Evolutionary conservation across 2,329 filamentous ascomycete genomes (phyloP).

Genomic region (Colletotrichum sp.): DNA sequence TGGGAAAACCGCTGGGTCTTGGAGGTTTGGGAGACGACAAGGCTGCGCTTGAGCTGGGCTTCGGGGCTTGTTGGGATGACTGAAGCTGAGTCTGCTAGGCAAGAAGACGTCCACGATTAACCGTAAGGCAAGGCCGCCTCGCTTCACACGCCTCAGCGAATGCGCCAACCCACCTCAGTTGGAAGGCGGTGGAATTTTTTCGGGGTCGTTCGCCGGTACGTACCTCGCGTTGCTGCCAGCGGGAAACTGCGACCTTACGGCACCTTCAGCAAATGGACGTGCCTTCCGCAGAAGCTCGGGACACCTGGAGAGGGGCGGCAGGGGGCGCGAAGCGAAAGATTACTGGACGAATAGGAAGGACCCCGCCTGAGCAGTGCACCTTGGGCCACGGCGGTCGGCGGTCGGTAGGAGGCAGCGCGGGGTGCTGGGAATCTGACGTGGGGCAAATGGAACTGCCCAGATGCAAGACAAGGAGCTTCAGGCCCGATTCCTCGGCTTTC

Average conservation of each 20-base stretch:
- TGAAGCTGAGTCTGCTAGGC: neutral
- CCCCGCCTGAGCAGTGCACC: neutral
- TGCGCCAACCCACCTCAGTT: neutral
- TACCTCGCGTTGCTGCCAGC: neutral
- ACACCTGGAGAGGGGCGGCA: neutral
- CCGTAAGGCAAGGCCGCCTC: neutral
- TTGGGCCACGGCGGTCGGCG: neutral
- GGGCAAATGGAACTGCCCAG: slow-evolving; percentile 16
- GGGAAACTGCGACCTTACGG: neutral
- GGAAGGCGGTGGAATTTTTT: slow-evolving; percentile 21
- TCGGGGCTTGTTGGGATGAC: neutral
- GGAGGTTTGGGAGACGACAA: neutral
- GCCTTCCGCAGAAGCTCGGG: slow-evolving; percentile 8
- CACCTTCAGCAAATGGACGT: neutral
- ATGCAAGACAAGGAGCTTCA: slow-evolving; percentile 22
- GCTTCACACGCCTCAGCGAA: slow-evolving; percentile 3
- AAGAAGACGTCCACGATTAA: neutral
- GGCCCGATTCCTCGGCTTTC: slow-evolving; percentile 20
- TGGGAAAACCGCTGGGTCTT: neutral
- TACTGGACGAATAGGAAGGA: slow-evolving; percentile 11
- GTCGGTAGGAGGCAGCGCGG: neutral
- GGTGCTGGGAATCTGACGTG: slow-evolving; percentile 19
- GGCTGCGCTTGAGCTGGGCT: neutral
- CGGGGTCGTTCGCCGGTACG: slow-evolving; percentile 4
- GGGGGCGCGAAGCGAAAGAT: neutral